Evolutionary conservation across 768 basidiomycete species (phyloP).

Genomic region (Hypsizygus marmoreus): DNA sequence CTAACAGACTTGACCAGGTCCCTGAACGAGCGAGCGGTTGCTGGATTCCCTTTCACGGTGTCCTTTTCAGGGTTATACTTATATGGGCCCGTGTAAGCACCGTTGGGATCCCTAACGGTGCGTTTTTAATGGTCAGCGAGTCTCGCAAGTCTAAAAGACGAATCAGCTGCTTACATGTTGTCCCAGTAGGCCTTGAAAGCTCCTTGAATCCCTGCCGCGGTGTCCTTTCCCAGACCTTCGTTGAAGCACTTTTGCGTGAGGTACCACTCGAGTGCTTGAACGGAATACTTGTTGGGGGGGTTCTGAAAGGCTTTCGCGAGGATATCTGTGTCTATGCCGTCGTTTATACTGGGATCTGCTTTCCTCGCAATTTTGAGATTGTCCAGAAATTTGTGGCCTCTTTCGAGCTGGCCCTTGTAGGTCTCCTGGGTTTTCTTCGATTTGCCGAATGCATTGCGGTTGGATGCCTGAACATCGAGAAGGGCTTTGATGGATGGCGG

Average conservation of each 20-base stretch:
- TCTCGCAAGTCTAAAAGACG: no score
- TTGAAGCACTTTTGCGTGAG: slow-evolving; percentile 30
- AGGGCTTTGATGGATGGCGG: no score
- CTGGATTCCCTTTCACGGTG: slow-evolving; percentile 26
- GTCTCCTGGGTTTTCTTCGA: no score
- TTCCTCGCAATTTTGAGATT: no score
- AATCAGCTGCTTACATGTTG: slow-evolving; percentile 22
- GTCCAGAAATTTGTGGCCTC: no score
- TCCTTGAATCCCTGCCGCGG: slow-evolving; percentile 24
- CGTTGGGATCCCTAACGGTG: slow-evolving; percentile 18
- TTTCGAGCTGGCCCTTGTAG: no score
- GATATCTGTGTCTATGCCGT: slow-evolving; percentile 19
- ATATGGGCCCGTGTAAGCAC: slow-evolving; percentile 22
- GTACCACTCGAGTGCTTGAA: slow-evolving; percentile 24
- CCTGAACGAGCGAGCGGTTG: slow-evolving; percentile 17
- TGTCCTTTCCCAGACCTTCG: slow-evolving; percentile 18
- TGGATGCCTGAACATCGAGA: no score
- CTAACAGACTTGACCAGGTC: slow-evolving; percentile 20
- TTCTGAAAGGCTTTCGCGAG: slow-evolving; percentile 28
- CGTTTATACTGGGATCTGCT: no score
- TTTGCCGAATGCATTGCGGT: no score
- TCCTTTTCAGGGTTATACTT: slow-evolving; percentile 12
- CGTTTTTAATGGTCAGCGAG: no score
- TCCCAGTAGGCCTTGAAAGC: slow-evolving; percentile 31
- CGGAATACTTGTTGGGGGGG: slow-evolving; percentile 28